phyloP scores from a whole-genome alignment of 148 eudicot species.

The Polygonum maritimum region DNA sequence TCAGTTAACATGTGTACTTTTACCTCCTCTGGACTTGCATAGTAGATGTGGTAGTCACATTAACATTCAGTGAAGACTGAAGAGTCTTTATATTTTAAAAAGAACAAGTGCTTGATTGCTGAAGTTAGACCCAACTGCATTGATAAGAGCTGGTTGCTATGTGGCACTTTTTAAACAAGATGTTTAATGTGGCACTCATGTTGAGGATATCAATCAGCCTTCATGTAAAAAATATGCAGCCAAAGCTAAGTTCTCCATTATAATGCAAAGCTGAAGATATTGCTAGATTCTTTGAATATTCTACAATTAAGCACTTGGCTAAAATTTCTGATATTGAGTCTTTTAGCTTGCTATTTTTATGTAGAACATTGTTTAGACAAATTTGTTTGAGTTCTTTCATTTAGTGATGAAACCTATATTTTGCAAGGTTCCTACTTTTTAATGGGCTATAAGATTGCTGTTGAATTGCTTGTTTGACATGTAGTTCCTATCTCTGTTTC shows the following conservation, averaged over 20 bases:
- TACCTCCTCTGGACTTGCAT: neutral
- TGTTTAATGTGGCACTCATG: neutral
- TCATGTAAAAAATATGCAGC: neutral
- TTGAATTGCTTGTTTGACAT: neutral
- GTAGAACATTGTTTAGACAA: neutral
- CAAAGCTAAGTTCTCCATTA: neutral
- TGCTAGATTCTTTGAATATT: neutral
- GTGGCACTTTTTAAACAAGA: neutral
- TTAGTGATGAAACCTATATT: neutral
- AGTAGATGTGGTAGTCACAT: neutral
- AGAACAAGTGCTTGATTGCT: neutral
- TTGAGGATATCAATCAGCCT: neutral
- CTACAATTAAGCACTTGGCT: neutral
- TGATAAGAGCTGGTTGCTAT: neutral
- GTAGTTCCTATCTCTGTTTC: neutral
- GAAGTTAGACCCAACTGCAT: neutral
- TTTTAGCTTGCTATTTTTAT: neutral
- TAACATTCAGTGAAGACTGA: neutral
- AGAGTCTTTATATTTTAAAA: too few species aligned
- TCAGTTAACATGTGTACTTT: neutral
- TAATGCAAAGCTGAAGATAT: neutral
- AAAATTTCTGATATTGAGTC: neutral
- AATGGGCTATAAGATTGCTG: neutral
- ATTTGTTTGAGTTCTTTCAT: neutral
- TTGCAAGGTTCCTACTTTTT: neutral